phyloP scores from a whole-genome alignment of 495 filamentous ascomycete genomes.

The Penicillium chermesinum region DNA sequence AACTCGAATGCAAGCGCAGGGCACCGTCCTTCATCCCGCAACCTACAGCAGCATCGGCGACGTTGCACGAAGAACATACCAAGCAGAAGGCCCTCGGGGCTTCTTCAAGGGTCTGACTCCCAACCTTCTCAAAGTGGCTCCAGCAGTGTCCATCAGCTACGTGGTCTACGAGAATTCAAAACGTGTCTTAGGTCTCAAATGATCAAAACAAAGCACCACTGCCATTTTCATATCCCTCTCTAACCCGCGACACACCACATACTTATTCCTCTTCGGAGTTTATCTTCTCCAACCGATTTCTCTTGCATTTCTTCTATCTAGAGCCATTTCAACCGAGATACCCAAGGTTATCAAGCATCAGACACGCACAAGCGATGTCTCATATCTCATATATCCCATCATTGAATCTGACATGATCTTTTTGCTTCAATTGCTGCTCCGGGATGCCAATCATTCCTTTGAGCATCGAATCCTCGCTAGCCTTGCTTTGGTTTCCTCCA shows the following conservation, averaged over 20 bases:
- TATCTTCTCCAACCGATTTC: neutral
- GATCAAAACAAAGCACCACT: conserved; percentile 16
- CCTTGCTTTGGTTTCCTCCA: neutral
- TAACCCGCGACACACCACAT: neutral
- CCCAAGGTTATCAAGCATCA: conserved; percentile 14
- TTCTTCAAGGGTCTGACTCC: conserved; percentile 94
- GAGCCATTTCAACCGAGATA: conserved; percentile 23
- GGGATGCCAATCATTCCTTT: neutral
- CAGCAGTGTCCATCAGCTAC: conserved; percentile 95
- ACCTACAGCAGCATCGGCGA: conserved; percentile 88
- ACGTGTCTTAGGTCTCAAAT: conserved; percentile 65
- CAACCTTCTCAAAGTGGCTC: conserved; percentile 94
- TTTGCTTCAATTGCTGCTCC: neutral
- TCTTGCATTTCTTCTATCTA: conserved; percentile 4
- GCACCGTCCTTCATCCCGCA: conserved; percentile 82
- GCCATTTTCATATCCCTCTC: neutral
- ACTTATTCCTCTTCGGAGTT: conserved; percentile 13
- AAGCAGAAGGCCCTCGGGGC: conserved; percentile 77
- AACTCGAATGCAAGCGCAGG: conserved; percentile 91
- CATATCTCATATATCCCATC: neutral
- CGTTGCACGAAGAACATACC: conserved; percentile 73
- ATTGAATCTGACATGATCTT: neutral
- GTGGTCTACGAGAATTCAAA: conserved; percentile 97
- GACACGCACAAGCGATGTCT: neutral
- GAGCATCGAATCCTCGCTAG: neutral